Base-by-base conservation (phyloP, 257 asterid species). In the Osmanthus fragrans region DNA sequence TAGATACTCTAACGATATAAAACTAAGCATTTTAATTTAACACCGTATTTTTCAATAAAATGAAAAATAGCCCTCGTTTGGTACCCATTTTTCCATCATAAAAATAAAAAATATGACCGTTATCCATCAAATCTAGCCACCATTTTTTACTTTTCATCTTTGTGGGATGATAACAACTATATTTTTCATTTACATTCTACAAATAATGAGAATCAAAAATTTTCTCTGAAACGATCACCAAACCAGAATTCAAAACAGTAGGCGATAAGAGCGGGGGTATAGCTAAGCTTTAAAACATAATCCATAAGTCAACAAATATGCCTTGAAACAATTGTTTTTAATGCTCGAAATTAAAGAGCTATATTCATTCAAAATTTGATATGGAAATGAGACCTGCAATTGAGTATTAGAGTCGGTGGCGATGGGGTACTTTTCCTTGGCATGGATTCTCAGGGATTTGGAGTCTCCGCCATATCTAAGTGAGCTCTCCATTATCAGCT, bases 401-500 rank as follows among this genome's bases (percentile, higher is more conserved):
- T 80, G 77, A 65, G 91, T 77, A 66, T 79, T 82, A 80, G 89
- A 36, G 65, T 85, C 82, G 71, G 89, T 45, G 25, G 65, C 25
- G 66, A 58, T 23, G 54, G 97, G 94, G 74, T 81, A 72, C 84
- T 85, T 91, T 82, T 95, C 97, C 91, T 87, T 95, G 84, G 97
- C 99, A 84, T 86, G 90, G 79, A 95, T 86, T 74, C 90, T 80
- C 32, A 95, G 86, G 72, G 92, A 79, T 85, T 92, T 93, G 81
- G 97, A 86, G 76, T 93, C 94, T 18, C 84, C 96, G 70, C 80
- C 87, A 66, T 86, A 93, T 73, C 99, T 84, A 4, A 95, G 88
- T 54, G 98, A 95, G n/a, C 94, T 95, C 81, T 95, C 99, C 98
- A 93, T 93, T 76, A 65, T 58, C 63, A 19, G 15, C 11, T 58